phyloP scores from a whole-genome alignment of 2,329 filamentous ascomycete genomes.

The Claviceps digitariae region DNA sequence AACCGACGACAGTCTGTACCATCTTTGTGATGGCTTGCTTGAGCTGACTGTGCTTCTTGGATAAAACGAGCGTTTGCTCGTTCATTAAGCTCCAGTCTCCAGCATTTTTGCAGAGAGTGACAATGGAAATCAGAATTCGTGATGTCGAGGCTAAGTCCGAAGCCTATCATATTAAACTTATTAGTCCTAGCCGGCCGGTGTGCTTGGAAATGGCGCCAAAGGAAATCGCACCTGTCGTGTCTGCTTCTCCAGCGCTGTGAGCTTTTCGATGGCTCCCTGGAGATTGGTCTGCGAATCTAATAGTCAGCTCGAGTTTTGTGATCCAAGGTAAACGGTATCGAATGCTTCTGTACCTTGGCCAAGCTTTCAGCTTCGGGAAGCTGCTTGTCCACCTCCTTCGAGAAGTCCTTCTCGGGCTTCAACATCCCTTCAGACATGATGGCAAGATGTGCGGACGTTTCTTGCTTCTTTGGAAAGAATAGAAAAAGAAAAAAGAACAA shows the following conservation, averaged over 20 bases:
- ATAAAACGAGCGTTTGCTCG: conserved; percentile 88
- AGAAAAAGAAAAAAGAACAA: too few relatives aligned
- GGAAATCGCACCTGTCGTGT: conserved; percentile 64
- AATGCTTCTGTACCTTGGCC: conserved; percentile 49
- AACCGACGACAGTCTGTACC: conserved; percentile 92
- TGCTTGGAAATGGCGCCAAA: conserved; percentile 6
- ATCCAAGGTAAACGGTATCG: conserved; percentile 21
- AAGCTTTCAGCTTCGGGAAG: conserved; percentile 84
- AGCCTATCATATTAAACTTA: conserved; percentile 43
- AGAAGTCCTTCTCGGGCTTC: conserved; percentile 98
- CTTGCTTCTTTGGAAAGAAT: not conserved
- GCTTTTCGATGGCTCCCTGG: conserved; percentile 83
- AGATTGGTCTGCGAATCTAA: conserved; percentile 49
- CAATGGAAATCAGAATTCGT: conserved; percentile 71
- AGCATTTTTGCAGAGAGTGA: conserved; percentile 86
- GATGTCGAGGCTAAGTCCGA: conserved; percentile 95
- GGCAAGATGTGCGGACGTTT: conserved; percentile 3
- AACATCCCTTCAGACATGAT: conserved; percentile 69
- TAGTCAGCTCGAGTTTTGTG: conserved; percentile 1
- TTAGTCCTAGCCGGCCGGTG: conserved; percentile 8
- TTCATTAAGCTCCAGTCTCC: conserved; percentile 92
- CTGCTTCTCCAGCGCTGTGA: conserved; percentile 86
- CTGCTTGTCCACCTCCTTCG: conserved; percentile 85
- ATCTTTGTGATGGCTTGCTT: conserved; percentile 98
- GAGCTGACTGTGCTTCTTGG: conserved; percentile 99